Evolutionary conservation across 2,329 filamentous ascomycete species (phyloP).

Genomic region (Fusarium sp.): DNA sequence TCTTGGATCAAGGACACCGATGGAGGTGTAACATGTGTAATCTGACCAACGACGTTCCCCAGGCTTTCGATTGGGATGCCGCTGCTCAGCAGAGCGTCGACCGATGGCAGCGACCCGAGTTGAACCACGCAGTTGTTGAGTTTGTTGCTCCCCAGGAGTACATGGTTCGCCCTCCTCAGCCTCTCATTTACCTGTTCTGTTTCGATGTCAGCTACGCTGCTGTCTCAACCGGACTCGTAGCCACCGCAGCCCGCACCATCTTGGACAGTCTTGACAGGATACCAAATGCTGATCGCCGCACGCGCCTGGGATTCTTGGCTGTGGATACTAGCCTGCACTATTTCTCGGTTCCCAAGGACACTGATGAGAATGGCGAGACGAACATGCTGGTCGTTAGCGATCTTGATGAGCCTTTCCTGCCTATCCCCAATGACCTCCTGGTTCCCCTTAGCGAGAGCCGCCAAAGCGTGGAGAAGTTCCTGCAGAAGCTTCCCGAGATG

Average conservation of each 20-base stretch:
- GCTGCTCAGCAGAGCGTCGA: conserved; percentile 91
- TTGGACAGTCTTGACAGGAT: conserved; percentile 95
- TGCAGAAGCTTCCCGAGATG: conserved; percentile 93
- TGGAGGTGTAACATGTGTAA: conserved; percentile 99
- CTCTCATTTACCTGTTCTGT: conserved; percentile 93
- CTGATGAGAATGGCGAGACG: conserved; percentile 84
- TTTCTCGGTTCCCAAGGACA: conserved; percentile 92
- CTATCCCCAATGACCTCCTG: conserved; percentile 89
- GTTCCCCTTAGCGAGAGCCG: conserved; percentile 91
- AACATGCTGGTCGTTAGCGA: conserved; percentile 95
- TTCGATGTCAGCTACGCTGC: conserved; percentile 94
- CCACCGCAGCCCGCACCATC: conserved; percentile 92
- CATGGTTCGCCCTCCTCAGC: conserved; percentile 97
- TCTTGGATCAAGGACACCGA: conserved; percentile 94
- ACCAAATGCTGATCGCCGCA: conserved; percentile 96
- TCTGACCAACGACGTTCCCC: conserved; percentile 97
- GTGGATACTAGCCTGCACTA: conserved; percentile 96
- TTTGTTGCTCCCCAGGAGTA: conserved; percentile 99
- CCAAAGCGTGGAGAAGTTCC: conserved; percentile 89
- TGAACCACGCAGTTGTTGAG: conserved; percentile 97
- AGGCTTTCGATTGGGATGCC: conserved; percentile 98
- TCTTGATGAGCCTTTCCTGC: conserved; percentile 94
- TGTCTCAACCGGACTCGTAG: conserved; percentile 89
- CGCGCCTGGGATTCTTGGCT: conserved; percentile 92
- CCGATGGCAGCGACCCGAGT: conserved; percentile 88